A percentile compares a stretch with the other conserved stretches of the same genome.
These are phyloP conservation scores for Chytriomyces sp. DNA, from an alignment of 192 early-diverging fungal species.

Conservation along the genomic window DNA sequence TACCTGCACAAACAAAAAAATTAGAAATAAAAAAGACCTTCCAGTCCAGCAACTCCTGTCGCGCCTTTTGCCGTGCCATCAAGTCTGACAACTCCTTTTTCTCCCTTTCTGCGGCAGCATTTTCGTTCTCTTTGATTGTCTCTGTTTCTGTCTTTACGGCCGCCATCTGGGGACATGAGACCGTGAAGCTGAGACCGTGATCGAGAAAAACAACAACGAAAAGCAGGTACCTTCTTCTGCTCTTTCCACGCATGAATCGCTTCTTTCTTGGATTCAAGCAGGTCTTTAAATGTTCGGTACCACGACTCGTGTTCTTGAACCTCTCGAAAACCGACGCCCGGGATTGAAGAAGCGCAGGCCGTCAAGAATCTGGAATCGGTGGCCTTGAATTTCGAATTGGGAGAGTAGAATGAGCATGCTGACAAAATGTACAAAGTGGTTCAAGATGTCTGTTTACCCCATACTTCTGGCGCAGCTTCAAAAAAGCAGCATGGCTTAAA, in stretches of 20 bases:
- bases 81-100: background rate
- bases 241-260: constrained; percentile 30
- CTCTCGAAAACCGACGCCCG: constrained; percentile 27
- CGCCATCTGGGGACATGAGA: background rate
- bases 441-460: constrained; percentile 8
- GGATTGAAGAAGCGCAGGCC: constrained; percentile 29
- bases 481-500: constrained; percentile 40
- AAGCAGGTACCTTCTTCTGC: background rate
- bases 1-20: no score
- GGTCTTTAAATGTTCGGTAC: constrained; percentile 24
- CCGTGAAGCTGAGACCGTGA: background rate
- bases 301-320: constrained; percentile 29
- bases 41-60: constrained; percentile 16
- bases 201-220: background rate
- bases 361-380: constrained; percentile 18
- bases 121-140: background rate
- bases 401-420: background rate
- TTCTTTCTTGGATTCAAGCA: constrained; percentile 32
- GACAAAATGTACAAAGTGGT: background rate
- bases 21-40: constrained; percentile 9
- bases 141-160: background rate
- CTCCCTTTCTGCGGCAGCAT: background rate
- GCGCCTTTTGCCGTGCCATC: constrained; percentile 2
- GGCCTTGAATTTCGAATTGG: constrained; percentile 12
- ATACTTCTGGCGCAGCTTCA: constrained; percentile 42